Percentiles rank a stretch among this genome's conserved stretches.
phyloP scores from a whole-genome alignment of 2,329 filamentous ascomycete species.

The Aotearoamyces nothofagi region DNA sequence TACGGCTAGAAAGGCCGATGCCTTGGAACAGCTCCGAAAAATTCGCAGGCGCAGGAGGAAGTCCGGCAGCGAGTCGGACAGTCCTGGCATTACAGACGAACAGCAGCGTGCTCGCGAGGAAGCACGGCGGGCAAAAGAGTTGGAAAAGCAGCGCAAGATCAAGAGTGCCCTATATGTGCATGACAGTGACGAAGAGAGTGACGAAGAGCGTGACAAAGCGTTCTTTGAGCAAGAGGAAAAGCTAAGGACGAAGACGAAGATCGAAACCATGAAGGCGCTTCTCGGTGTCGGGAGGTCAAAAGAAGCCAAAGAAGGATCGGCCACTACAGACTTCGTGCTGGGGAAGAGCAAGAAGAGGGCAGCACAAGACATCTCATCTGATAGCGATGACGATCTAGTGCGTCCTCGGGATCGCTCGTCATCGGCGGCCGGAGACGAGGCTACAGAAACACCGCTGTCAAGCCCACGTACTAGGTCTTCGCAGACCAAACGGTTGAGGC shows the following conservation, averaged over 20 bases:
- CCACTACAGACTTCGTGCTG: no score
- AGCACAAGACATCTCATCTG: slow-evolving; percentile 8
- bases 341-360: slow-evolving; percentile 7
- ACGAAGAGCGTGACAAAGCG: slow-evolving; percentile 53
- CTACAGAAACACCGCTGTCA: slow-evolving; percentile 24
- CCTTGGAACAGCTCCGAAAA: slow-evolving; percentile 40
- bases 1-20: slow-evolving; percentile 38
- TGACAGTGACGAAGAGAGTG: slow-evolving; percentile 78
- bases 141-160: slow-evolving; percentile 64
- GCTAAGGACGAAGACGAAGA: slow-evolving; percentile 34
- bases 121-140: slow-evolving; percentile 48
- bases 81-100: slow-evolving; percentile 36
- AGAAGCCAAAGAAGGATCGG: slow-evolving; percentile 2
- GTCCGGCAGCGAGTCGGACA: slow-evolving; percentile 24
- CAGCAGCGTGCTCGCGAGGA: slow-evolving; percentile 45
- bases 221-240: slow-evolving; percentile 70
- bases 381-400: slow-evolving; percentile 16
- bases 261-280: slow-evolving; percentile 16
- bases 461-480: slow-evolving; percentile 20
- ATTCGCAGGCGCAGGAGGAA: slow-evolving; percentile 30
- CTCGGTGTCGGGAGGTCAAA: slow-evolving; percentile 10
- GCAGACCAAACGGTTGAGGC: slow-evolving; percentile 23
- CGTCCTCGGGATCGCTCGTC: slow-evolving; percentile 8
- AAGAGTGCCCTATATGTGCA: slow-evolving; percentile 76
- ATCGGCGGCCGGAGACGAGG: slow-evolving; percentile 12